phyloP scores from a whole-genome alignment of 139 green algal genomes.

The Chlamydomonas sp. region DNA sequence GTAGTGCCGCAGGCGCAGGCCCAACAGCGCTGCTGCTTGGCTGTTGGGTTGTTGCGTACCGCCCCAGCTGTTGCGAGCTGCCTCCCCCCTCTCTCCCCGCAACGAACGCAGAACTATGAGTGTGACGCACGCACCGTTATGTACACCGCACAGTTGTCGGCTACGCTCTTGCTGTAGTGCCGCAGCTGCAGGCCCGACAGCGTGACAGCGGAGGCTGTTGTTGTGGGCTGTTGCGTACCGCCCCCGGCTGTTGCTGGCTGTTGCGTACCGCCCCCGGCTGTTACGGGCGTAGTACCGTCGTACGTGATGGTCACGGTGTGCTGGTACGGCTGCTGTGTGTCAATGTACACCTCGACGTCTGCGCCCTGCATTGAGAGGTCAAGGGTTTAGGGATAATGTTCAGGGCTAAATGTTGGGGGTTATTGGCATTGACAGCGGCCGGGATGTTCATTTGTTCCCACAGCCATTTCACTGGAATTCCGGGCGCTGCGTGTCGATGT shows the following conservation, averaged over 20 bases:
- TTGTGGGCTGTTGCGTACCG: neutral
- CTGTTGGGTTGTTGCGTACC: too few relatives aligned
- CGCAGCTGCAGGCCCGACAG: neutral
- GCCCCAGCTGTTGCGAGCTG: neutral
- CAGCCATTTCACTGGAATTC: too few relatives aligned
- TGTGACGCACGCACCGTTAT: neutral
- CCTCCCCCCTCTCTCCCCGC: neutral
- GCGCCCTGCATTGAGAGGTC: too few relatives aligned
- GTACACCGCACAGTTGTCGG: slow-evolving; percentile 12
- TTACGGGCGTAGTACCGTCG: neutral
- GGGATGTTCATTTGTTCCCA: too few relatives aligned
- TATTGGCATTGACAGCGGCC: too few relatives aligned
- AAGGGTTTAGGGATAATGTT: too few relatives aligned
- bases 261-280: neutral
- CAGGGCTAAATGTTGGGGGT: too few relatives aligned
- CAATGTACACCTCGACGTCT: neutral
- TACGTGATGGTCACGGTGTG: neutral
- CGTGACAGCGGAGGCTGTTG: neutral
- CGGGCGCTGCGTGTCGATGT: too few relatives aligned
- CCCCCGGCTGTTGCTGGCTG: neutral
- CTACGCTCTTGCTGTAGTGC: slow-evolving; percentile 14
- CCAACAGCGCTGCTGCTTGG: neutral
- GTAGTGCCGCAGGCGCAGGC: slow-evolving; percentile 2
- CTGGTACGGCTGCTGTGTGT: slow-evolving; percentile 11
- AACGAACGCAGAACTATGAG: neutral